Evolutionary conservation across 2,329 filamentous ascomycete genomes (phyloP), one percentile per base, ranked within the genome.

Genomic region (Colletotrichum musicola): DNA sequence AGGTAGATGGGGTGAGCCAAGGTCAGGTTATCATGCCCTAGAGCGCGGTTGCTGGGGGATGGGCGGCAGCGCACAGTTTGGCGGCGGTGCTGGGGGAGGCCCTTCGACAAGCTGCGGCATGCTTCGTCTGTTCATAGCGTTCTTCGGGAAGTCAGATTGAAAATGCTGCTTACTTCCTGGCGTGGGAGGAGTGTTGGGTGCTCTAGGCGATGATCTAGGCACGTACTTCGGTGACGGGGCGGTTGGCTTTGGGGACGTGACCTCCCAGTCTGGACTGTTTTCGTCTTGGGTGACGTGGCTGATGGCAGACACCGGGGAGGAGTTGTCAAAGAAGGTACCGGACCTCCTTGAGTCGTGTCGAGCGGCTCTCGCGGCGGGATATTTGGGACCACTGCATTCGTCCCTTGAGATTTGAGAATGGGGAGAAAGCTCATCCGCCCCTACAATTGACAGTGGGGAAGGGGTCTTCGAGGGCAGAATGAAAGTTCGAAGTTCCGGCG

Each of bases 21-120:
- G 22, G 51, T 47, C 25, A 22, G 10, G 7, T 10, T 7, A 57
- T 40, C 40, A 68, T 30, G 58, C 46, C 12, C 54, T 49, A 35
- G 51, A 47, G 42, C 40, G 58, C 53, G 40, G 12, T n/a, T 68
- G 68, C 12, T 57, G 67, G 25, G 86, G 86, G 46, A 88, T 81
- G 0, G 87, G 86, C 18, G 87, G 87, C 22, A 89, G 79, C 14
- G 86, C 86, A 71, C 83, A 83, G 12, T 80, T 87, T 25, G 87
- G 87, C 5, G 87, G 87, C 6, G 87, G 87, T 14, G 81, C 84
- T 16, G 83, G 86, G 1, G 86, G 86, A 35, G 86, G 86, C 1
- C 84, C 84, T 13, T 84, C 81, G 1, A 77, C 77, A 44, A 87
- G 77, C 27, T 86, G 84, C 6, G 85, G 82, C 81, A 87, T 82